Evolutionary conservation across 2,329 filamentous ascomycete species (phyloP).

Genomic region (Beauveria brongniartii): DNA sequence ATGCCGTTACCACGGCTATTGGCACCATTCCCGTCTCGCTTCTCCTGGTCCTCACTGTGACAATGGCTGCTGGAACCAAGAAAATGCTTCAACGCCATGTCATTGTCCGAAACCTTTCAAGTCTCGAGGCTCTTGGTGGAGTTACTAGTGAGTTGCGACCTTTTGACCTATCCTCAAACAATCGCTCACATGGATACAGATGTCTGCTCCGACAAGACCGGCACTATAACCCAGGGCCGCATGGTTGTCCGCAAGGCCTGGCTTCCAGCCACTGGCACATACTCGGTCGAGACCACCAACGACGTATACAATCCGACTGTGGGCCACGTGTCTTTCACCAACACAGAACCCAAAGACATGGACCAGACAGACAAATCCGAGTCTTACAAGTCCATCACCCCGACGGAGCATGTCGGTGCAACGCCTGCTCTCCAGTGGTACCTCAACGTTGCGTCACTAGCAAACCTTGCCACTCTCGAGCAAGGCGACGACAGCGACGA

Average conservation of each 20-base stretch:
- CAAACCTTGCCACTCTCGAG: conserved; percentile 53
- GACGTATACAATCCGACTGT: conserved; percentile 23
- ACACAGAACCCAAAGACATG: conserved; percentile 13
- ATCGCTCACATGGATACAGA: conserved; percentile 10
- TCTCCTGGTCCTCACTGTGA: conserved; percentile 42
- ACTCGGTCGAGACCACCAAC: conserved; percentile 23
- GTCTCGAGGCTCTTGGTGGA: conserved; percentile 41
- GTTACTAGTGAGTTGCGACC: conserved; percentile 33
- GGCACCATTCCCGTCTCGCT: conserved; percentile 40
- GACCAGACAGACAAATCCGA: conserved; percentile 8
- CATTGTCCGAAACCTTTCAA: conserved; percentile 38
- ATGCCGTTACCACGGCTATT: conserved; percentile 32
- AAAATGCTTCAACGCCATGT: conserved; percentile 40
- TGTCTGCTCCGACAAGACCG: conserved; percentile 26
- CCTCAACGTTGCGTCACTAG: conserved; percentile 50
- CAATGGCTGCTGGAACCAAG: conserved; percentile 42
- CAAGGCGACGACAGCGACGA: conserved; percentile 24
- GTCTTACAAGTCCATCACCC: conserved; percentile 15
- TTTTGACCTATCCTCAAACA: not conserved
- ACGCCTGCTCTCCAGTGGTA: conserved; percentile 38
- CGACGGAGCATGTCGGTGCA: conserved; percentile 30
- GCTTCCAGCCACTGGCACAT: conserved; percentile 24
- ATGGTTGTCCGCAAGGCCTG: conserved; percentile 25
- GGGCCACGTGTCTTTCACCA: conserved; percentile 16
- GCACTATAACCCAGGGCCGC: conserved; percentile 27